These are phyloP conservation scores for Suhomyces pyralidae DNA, from an alignment of 805 yeast species.

Conservation along the genomic window DNA sequence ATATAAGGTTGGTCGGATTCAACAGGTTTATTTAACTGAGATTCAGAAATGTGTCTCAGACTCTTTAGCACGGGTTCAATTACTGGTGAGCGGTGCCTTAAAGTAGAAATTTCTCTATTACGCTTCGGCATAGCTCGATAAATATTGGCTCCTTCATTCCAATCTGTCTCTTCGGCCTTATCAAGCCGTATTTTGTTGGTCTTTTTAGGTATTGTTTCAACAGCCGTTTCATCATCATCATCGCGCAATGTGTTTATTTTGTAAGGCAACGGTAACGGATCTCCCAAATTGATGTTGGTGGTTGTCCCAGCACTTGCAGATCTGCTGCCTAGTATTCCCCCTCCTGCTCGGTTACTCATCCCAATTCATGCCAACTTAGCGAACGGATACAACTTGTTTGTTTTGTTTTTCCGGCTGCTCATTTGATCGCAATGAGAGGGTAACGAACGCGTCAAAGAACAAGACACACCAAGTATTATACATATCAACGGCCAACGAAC, in stretches of 20 bases:
- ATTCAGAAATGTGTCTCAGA: not conserved
- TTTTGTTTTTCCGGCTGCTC: not conserved
- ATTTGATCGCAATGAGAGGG: not conserved
- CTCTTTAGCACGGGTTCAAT: not conserved
- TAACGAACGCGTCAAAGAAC: not conserved
- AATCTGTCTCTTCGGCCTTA: not conserved
- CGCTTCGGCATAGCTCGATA: not conserved
- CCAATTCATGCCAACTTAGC: not conserved
- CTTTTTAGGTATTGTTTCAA: conserved; percentile 6
- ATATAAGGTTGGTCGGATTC: not conserved
- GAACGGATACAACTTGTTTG: not conserved
- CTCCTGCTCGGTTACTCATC: conserved; percentile 1
- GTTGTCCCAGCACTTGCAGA: not conserved
- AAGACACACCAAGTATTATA: not conserved
- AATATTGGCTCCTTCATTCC: not conserved
- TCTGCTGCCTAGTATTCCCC: not conserved
- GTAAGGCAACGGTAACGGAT: conserved; percentile 37
- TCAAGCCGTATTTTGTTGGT: conserved; percentile 4
- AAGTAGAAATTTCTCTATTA: not conserved
- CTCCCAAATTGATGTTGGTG: conserved; percentile 19
- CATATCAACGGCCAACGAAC: not conserved
- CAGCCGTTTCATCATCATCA: conserved; percentile 10
- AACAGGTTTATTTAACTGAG: not conserved
- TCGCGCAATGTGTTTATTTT: conserved; percentile 11
- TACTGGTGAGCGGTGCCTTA: not conserved